phyloP scores from a whole-genome alignment of 495 filamentous ascomycete species.

The Penicillium argentinense region DNA sequence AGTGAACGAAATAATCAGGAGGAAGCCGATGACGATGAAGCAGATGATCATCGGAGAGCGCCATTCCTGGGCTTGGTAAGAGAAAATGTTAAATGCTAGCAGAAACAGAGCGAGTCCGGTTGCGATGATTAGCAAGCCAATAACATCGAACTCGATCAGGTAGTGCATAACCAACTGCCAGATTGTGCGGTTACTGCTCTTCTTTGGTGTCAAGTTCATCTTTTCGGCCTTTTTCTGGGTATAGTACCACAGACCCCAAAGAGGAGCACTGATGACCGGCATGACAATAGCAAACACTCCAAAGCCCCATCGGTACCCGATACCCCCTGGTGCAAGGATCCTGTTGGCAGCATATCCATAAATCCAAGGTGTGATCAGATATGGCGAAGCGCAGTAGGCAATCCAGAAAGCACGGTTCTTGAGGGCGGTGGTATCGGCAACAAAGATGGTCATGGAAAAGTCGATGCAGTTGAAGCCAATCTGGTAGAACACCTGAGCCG shows the following conservation, averaged over 20 bases:
- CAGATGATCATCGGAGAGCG: slow-evolving; percentile 45
- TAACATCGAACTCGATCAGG: slow-evolving; percentile 27
- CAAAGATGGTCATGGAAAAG: slow-evolving; percentile 52
- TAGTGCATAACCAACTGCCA: slow-evolving; percentile 21
- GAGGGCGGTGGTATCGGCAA: slow-evolving; percentile 58
- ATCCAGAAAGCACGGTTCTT: slow-evolving; percentile 56
- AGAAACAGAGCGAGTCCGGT: slow-evolving; percentile 59
- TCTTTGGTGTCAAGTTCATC: slow-evolving; percentile 28
- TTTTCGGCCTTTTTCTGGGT: slow-evolving; percentile 56
- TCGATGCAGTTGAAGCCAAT: slow-evolving; percentile 46
- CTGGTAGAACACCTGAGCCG: slow-evolving; percentile 49
- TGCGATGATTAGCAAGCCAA: slow-evolving; percentile 55
- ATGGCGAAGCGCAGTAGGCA: slow-evolving; percentile 55
- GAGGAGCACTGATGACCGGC: slow-evolving; percentile 49
- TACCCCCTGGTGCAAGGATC: slow-evolving; percentile 33
- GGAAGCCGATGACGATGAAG: slow-evolving; percentile 52
- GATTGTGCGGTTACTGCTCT: slow-evolving; percentile 23
- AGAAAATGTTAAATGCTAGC: slow-evolving; percentile 50
- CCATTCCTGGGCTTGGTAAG: slow-evolving; percentile 43
- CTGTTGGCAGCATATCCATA: slow-evolving; percentile 42
- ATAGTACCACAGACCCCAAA: slow-evolving; percentile 26
- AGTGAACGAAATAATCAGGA: slow-evolving; percentile 50
- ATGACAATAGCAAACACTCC: slow-evolving; percentile 58
- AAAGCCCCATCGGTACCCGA: slow-evolving; percentile 59
- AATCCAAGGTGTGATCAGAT: slow-evolving; percentile 57